phyloP scores from a whole-genome alignment of 441 rosid species.

The Bocquillonia castaneifolia region DNA sequence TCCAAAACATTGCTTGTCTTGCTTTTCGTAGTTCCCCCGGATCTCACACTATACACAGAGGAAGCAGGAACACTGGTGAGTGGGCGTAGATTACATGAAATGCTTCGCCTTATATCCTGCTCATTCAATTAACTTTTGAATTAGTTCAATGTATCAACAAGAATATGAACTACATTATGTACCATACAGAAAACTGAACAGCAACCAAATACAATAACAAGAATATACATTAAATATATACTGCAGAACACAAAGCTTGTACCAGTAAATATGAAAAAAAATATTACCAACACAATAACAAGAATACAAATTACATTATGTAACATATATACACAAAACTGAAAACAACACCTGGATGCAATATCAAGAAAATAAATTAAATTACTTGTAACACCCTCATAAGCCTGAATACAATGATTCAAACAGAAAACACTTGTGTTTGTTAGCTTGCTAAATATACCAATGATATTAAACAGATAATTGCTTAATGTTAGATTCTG shows the following conservation, averaged over 20 bases:
- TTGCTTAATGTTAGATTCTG: not conserved
- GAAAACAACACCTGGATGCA: too few species aligned
- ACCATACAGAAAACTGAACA: too few species aligned
- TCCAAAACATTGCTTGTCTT: conserved; percentile 49
- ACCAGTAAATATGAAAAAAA: too few species aligned
- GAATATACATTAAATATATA: too few species aligned
- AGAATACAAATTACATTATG: too few species aligned
- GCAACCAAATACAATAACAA: too few species aligned
- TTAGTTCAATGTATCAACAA: not conserved
- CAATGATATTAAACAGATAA: not conserved
- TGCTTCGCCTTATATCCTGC: conserved; percentile 73
- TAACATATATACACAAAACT: not conserved
- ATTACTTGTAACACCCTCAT: too few species aligned
- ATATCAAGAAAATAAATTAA: too few species aligned
- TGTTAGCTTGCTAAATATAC: not conserved
- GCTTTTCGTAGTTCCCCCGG: conserved; percentile 48
- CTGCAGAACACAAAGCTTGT: too few species aligned
- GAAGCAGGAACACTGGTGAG: conserved; percentile 69
- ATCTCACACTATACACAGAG: conserved; percentile 66
- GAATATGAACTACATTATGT: too few species aligned
- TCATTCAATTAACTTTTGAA: conserved; percentile 1
- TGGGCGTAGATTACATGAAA: conserved; percentile 54
- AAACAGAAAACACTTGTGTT: not conserved
- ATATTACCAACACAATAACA: too few species aligned
- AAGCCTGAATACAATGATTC: too few species aligned